Conservation (phyloP, 768 basidiomycete species). For the Sporobolomyces roseus region DNA sequence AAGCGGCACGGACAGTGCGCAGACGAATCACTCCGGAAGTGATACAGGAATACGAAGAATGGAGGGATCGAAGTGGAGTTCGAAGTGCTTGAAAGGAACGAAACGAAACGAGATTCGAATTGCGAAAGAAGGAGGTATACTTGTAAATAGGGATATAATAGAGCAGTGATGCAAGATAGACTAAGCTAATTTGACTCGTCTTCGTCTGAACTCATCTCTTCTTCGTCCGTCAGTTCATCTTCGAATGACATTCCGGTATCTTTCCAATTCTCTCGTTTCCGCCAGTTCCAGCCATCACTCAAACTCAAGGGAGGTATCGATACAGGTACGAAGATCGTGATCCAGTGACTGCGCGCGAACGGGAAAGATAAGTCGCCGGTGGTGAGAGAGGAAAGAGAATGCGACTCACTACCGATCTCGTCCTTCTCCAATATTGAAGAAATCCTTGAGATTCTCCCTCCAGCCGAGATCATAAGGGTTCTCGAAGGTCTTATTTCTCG, state of each 20-base stretch:
- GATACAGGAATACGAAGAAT: slow-evolving; percentile 65
- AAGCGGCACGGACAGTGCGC: slow-evolving; percentile 68
- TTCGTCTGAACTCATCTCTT: slow-evolving; percentile 48
- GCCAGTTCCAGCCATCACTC: slow-evolving; percentile 79
- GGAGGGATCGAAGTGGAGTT: slow-evolving; percentile 55
- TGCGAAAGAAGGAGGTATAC: background rate
- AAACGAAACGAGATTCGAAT: background rate
- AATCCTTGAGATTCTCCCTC: slow-evolving; percentile 67
- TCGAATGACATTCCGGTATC: slow-evolving; percentile 60
- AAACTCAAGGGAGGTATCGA: slow-evolving; percentile 74
- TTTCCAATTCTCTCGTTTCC: slow-evolving; percentile 62
- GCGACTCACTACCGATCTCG: slow-evolving; percentile 65
- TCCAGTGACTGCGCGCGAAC: slow-evolving; percentile 57
- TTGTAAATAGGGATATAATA: background rate
- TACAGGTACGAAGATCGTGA: slow-evolving; percentile 77
- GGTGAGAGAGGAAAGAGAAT: background rate
- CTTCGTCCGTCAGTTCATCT: slow-evolving; percentile 82
- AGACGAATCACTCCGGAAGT: slow-evolving; percentile 80
- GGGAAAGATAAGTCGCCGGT: background rate
- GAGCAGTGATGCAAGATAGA: background rate
- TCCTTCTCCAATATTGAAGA: slow-evolving; percentile 76
- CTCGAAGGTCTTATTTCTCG: slow-evolving; percentile 73
- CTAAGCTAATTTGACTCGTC: background rate
- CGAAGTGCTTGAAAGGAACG: slow-evolving; percentile 28
- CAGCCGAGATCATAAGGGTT: slow-evolving; percentile 88